These are phyloP conservation scores for Nicotiana rustica DNA, from an alignment of 305 asterid genomes.

Conservation along the genomic window DNA sequence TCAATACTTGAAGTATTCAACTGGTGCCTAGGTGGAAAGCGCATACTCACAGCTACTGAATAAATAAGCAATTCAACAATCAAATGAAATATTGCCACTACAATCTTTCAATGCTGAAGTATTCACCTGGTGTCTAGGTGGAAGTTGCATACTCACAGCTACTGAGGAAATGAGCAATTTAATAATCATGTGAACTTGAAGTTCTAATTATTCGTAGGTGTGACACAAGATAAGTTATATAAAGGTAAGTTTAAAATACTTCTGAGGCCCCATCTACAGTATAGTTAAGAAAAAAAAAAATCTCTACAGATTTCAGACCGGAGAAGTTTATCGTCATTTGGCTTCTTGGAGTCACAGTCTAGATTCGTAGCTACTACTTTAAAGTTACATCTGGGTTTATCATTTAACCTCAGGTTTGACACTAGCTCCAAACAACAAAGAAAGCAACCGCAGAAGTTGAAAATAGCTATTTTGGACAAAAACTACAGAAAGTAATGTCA, in stretches of 20 bases:
- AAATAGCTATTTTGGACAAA: neutral
- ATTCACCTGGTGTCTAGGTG: neutral
- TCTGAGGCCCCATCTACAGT: neutral
- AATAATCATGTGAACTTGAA: neutral
- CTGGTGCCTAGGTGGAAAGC: slow-evolving; percentile 8
- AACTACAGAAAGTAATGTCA: slow-evolving; percentile 11
- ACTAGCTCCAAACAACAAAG: neutral
- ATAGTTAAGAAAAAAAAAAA: neutral
- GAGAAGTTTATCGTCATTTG: neutral
- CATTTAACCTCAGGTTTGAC: neutral
- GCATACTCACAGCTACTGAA: neutral
- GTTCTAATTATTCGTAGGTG: neutral
- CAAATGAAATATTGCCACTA: neutral
- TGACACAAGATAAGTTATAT: neutral
- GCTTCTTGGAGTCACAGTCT: slow-evolving; percentile 14
- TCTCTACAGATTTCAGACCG: neutral
- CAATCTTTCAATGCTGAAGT: neutral
- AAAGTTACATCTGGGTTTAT: neutral
- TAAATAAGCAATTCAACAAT: neutral
- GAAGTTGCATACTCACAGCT: neutral
- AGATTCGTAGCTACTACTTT: neutral
- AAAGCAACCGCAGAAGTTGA: neutral
- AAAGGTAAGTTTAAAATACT: neutral
- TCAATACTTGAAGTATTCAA: neutral
- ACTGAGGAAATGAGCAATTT: neutral